These are phyloP conservation scores for Periconia sp. DNA, from an alignment of 2,329 filamentous ascomycete genomes.

Conservation along the genomic window DNA sequence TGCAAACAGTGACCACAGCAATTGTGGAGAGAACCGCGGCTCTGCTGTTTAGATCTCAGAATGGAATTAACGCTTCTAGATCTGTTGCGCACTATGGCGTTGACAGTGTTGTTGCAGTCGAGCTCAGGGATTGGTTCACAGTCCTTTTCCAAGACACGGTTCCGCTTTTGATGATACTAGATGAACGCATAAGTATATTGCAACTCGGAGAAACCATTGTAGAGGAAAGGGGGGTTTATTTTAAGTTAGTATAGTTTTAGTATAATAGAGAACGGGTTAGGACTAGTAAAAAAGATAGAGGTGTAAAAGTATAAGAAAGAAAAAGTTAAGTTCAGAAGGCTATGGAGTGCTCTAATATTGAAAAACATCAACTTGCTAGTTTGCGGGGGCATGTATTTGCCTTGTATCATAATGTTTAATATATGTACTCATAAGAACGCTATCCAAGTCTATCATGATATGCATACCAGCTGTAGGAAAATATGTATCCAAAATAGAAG, in stretches of 20 bases:
- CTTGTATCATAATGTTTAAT: conserved; percentile 1
- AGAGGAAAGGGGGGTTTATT: neutral
- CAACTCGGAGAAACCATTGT: neutral
- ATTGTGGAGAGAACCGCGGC: neutral
- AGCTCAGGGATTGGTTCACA: conserved; percentile 2
- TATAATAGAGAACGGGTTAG: too few species aligned
- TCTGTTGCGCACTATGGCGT: conserved; percentile 6
- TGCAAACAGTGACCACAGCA: neutral
- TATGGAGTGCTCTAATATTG: conserved; percentile 3
- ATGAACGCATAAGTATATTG: conserved; percentile 2
- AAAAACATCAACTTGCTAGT: conserved; percentile 3
- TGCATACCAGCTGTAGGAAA: neutral
- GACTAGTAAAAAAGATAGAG: too few species aligned
- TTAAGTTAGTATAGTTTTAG: too few species aligned
- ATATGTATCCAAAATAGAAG: conserved; percentile 1
- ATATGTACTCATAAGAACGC: conserved; percentile 4
- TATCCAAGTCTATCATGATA: conserved; percentile 3
- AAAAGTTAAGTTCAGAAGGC: conserved; percentile 4
- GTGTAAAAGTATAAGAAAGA: too few species aligned
- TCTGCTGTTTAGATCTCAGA: neutral
- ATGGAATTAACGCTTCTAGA: neutral
- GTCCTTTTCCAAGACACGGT: neutral
- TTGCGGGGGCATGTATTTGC: conserved; percentile 1
- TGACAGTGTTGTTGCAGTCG: conserved; percentile 4
- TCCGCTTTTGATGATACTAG: conserved; percentile 3